Evolutionary conservation across 768 basidiomycete species (phyloP).

Genomic region (Chiua virens): DNA sequence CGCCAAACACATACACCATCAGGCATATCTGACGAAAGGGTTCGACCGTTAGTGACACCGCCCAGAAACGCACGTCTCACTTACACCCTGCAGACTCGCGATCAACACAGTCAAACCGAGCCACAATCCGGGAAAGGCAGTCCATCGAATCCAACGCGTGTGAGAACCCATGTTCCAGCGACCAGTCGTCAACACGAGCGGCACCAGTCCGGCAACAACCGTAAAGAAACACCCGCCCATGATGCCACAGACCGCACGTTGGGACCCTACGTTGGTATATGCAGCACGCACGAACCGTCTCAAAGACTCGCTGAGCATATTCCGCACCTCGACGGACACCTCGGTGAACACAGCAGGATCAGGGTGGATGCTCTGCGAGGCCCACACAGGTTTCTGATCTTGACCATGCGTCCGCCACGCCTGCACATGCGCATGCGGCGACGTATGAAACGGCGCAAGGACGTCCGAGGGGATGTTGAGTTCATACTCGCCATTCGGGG

Average conservation of each 20-base stretch:
- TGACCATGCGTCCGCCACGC: conserved; percentile 1
- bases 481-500: conserved; percentile 68
- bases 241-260: conserved; percentile 60
- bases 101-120: conserved; percentile 62
- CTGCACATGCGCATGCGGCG: conserved; percentile 39
- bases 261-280: conserved; percentile 67
- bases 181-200: conserved; percentile 49
- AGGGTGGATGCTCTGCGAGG: conserved; percentile 46
- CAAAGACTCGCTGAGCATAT: conserved; percentile 63
- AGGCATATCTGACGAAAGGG: conserved; percentile 46
- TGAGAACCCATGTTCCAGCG: conserved; percentile 33
- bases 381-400: conserved; percentile 16
- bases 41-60: background rate
- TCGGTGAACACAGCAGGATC: conserved; percentile 40
- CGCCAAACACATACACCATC: conserved; percentile 78
- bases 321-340: conserved; percentile 41
- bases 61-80: conserved; percentile 8
- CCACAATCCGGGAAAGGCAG: conserved; percentile 69
- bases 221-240: conserved; percentile 46
- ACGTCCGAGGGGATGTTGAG: conserved; percentile 67
- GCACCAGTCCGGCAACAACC: conserved; percentile 47
- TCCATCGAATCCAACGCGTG: conserved; percentile 54
- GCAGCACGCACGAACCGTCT: conserved; percentile 67
- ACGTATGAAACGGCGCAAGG: conserved; percentile 56
- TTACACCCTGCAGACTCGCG: conserved; percentile 65